Evolutionary conservation across 2,329 filamentous ascomycete species (phyloP), one percentile per base, ranked within the genome.

Genomic region (Macrophomina phaseolina): DNA sequence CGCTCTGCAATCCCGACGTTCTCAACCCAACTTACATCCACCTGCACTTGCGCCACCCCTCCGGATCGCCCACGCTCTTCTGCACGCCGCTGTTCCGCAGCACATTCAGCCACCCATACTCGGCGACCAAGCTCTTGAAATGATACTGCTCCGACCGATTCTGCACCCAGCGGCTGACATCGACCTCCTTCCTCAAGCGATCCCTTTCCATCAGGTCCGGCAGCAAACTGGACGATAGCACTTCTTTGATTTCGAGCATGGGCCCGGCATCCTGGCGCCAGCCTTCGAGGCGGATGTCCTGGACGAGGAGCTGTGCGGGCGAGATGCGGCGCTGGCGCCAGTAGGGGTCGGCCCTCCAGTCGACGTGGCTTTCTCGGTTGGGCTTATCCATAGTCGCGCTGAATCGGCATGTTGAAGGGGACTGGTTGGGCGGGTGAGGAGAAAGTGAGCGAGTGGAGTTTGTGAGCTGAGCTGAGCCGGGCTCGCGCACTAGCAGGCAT

Each of bases 51-150:
- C 73, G 68, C 7, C 66, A 67, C 23, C 76, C 67, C 28, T 71
- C 67, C 12, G 73, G 65, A 53, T 79, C 76, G 34, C 68, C 69
- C 32, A 73, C 68, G 38, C 69, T 65, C 18, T 72, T 65, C 66
- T 81, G 77, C n/a, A 75, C 72, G 3, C 70, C 70, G 23, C 71
- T 68, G 28, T 77, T 73, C 23, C 80, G 72, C 46, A 81, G 66
- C 56, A 74, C 72, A 40, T 79, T 76, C 69, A 81, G 74, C 80
- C 80, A 81, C n/a, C 80, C 80, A 67, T 78, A 81, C 60, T 80
- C 77, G 2, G 73, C 68, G 36, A 78, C 76, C 36, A 81, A 68
- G n/a, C 67, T 70, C 40, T 71, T 71, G 14, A 80, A 70, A 32
- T 73, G 74, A 36, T 74, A 72, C 65, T 78, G 74, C 66, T 81